phyloP scores from a whole-genome alignment of 108 stramenopile genomes.

The Skeletonema costatum region DNA sequence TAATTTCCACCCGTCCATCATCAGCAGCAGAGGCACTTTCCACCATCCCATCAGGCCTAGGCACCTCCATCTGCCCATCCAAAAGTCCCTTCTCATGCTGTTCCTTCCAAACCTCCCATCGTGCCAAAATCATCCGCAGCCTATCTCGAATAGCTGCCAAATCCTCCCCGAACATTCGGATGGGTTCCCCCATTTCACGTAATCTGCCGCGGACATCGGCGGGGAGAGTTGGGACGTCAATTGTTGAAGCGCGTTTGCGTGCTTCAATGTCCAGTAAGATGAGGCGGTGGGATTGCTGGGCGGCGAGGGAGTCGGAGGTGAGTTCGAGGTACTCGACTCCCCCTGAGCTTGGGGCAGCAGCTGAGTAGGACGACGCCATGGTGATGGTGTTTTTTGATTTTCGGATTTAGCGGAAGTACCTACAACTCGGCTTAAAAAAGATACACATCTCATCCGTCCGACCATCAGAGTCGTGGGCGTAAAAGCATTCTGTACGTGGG shows the following conservation, averaged over 20 bases:
- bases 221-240: conserved; percentile 88
- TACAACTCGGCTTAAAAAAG: too few relatives aligned
- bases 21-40: conserved; percentile 11
- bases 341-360: conserved; percentile 11
- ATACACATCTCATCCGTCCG: too few relatives aligned
- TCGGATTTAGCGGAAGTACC: too few relatives aligned
- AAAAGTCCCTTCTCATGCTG: conserved; percentile 15
- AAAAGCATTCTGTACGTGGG: too few relatives aligned
- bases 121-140: conserved; percentile 72
- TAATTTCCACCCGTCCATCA: conserved; percentile 3
- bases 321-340: conserved; percentile 53
- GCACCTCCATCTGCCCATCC: conserved; percentile 17
- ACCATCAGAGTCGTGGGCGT: too few relatives aligned
- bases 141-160: conserved; percentile 85
- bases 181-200: conserved; percentile 72
- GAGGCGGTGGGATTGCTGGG: conserved; percentile 57
- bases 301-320: conserved; percentile 63
- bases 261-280: conserved; percentile 80
- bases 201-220: conserved; percentile 72
- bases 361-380: neutral
- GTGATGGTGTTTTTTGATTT: neutral
- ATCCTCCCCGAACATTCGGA: conserved; percentile 92
- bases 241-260: conserved; percentile 70
- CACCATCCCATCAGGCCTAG: conserved; percentile 34
- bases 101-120: conserved; percentile 58